Percentiles rank a stretch among this genome's conserved stretches.
These are phyloP conservation scores for Coprinellus aureogranulatus DNA, from an alignment of 768 basidiomycete species.

Conservation along the genomic window DNA sequence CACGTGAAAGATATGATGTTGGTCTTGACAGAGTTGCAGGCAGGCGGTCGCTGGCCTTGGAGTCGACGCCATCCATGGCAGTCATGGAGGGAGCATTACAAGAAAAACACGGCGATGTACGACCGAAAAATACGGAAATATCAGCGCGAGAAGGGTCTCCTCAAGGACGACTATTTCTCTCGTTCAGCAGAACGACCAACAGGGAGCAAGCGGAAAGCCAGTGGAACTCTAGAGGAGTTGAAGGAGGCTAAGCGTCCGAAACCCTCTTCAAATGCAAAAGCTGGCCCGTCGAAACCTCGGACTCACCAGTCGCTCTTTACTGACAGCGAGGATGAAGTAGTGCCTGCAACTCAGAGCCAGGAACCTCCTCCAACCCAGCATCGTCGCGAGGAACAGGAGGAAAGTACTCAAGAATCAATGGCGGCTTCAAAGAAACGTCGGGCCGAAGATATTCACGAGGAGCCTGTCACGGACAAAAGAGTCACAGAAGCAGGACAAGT, in stretches of 20 bases:
- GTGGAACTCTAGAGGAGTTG: conserved; percentile 8
- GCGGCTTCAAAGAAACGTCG: too few species aligned
- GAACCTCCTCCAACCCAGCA: too few species aligned
- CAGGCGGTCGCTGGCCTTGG: conserved; percentile 48
- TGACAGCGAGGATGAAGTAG: neutral
- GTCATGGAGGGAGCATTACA: conserved; percentile 67
- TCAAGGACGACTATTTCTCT: neutral
- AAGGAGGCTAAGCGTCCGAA: conserved; percentile 4
- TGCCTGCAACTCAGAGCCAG: too few species aligned
- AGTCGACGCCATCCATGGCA: conserved; percentile 49
- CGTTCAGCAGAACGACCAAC: conserved; percentile 1
- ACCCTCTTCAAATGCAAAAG: neutral
- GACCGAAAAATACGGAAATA: conserved; percentile 41
- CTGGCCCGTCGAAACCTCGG: neutral
- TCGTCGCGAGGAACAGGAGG: too few species aligned
- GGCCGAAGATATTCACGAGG: too few species aligned
- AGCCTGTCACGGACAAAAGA: too few species aligned
- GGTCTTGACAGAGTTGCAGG: conserved; percentile 26
- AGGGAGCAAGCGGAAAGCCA: conserved; percentile 10
- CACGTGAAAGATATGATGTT: neutral
- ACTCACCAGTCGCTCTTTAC: neutral
- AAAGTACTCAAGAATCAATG: too few species aligned
- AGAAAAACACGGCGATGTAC: conserved; percentile 40
- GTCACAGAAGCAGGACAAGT: too few species aligned
- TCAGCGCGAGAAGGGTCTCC: conserved; percentile 17